Evolutionary conservation across 2,329 filamentous ascomycete genomes (phyloP).

Genomic region (Golovinomyces cichoracearum): DNA sequence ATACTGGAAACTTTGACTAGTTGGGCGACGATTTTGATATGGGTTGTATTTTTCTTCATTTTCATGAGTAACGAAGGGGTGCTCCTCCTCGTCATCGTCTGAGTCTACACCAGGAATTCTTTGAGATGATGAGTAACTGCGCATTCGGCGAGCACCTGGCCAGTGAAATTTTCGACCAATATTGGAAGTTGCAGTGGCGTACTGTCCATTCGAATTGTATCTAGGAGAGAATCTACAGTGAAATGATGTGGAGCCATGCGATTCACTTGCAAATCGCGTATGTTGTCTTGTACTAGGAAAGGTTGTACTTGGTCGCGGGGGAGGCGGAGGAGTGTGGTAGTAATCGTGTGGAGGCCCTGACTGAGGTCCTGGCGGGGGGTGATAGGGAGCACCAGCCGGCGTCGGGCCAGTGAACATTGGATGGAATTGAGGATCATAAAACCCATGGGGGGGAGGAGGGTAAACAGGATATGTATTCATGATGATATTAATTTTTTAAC

Average conservation of each 20-base stretch:
- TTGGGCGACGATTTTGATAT: slow-evolving; percentile 9
- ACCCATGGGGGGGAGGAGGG: slow-evolving; percentile 11
- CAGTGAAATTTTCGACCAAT: slow-evolving; percentile 16
- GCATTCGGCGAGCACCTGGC: slow-evolving; percentile 11
- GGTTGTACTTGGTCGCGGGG: slow-evolving; percentile 2
- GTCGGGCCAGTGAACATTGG: slow-evolving; percentile 3
- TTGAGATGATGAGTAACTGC: slow-evolving; percentile 15
- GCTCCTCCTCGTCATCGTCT: slow-evolving; percentile 15
- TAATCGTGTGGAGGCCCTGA: slow-evolving; percentile 13
- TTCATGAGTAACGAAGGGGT: slow-evolving; percentile 13
- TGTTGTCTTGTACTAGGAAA: slow-evolving; percentile 12
- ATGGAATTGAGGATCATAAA: slow-evolving; percentile 7
- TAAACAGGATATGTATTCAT: slow-evolving; percentile 13
- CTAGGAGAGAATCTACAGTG: slow-evolving; percentile 13
- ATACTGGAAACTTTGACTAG: slow-evolving; percentile 14
- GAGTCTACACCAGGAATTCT: slow-evolving; percentile 10
- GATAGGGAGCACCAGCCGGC: slow-evolving; percentile 1
- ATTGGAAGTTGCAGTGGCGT: slow-evolving; percentile 17
- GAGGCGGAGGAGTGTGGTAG: slow-evolving; percentile 7
- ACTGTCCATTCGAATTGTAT: slow-evolving; percentile 16
- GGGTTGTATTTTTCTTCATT: slow-evolving; percentile 11
- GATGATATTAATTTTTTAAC: slow-evolving; percentile 3
- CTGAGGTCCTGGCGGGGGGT: slow-evolving; percentile 15
- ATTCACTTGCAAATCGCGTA: slow-evolving; percentile 9
- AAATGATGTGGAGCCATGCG: not conserved